These are phyloP conservation scores for Echinochloa phyllopogon DNA, from an alignment of 176 grass and related monocot genomes.

Conservation along the genomic window DNA sequence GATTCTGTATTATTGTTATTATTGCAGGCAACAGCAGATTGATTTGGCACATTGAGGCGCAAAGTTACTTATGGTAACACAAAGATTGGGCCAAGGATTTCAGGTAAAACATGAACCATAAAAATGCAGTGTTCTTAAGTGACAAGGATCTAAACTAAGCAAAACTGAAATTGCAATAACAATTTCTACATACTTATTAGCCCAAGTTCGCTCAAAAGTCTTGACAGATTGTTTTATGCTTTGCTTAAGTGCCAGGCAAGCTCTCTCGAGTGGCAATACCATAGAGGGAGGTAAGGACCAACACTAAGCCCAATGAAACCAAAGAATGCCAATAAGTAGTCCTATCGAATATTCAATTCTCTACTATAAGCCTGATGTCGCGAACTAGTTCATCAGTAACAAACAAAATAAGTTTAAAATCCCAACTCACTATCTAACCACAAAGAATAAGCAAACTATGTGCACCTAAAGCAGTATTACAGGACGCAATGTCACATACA, in stretches of 20 bases:
- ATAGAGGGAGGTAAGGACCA: not conserved
- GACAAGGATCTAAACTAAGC: not conserved
- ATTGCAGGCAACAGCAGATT: not conserved
- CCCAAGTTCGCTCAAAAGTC: not conserved
- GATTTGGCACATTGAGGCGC: not conserved
- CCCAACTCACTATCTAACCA: not conserved
- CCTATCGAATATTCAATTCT: constrained; percentile 1
- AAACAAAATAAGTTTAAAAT: not conserved
- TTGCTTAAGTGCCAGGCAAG: not conserved
- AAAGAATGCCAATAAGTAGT: not conserved
- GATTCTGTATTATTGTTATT: constrained; percentile 3
- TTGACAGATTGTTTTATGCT: not conserved
- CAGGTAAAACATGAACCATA: not conserved
- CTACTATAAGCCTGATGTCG: not conserved
- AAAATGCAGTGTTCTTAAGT: not conserved
- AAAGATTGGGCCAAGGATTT: not conserved
- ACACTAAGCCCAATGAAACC: not conserved
- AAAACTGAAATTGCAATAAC: not conserved
- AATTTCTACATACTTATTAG: constrained; percentile 11
- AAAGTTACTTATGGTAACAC: not conserved
- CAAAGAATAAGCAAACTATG: not conserved
- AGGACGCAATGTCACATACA: constrained; percentile 4
- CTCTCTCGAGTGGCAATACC: constrained; percentile 10
- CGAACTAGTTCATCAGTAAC: not conserved
- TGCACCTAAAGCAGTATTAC: not conserved